Conservation (phyloP, 192 early-diverging fungal genomes). For the Gryganskiella cystojenkinii region DNA sequence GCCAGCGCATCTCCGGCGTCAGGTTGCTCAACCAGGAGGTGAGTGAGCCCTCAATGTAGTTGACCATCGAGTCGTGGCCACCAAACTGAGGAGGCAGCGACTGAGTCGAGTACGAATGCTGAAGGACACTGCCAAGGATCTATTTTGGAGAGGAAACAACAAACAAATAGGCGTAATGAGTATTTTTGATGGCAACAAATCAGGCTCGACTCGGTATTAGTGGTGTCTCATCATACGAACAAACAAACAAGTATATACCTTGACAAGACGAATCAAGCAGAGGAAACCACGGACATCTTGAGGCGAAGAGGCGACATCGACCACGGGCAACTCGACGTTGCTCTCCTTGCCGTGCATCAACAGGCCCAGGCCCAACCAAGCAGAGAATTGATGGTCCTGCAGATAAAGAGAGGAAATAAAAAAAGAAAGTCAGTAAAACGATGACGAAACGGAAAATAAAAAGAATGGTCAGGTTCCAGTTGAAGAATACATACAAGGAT, state of each 20-base stretch:
- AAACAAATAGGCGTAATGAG: too few species aligned
- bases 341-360: conserved; percentile 49
- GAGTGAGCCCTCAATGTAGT: conserved; percentile 47
- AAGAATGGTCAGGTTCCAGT: background rate
- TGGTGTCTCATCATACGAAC: too few species aligned
- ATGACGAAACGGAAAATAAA: background rate
- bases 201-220: too few species aligned
- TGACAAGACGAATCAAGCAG: conserved; percentile 38
- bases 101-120: conserved; percentile 50
- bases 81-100: conserved; percentile 48
- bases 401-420: background rate
- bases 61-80: conserved; percentile 48
- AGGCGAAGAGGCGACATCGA: conserved; percentile 10
- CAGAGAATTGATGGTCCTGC: conserved; percentile 50
- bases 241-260: too few species aligned
- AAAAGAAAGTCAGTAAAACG: background rate
- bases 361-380: conserved; percentile 40
- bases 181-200: too few species aligned
- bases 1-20: conserved; percentile 47
- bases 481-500: conserved; percentile 24
- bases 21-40: conserved; percentile 50
- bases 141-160: background rate
- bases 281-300: conserved; percentile 43
- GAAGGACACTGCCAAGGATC: conserved; percentile 44
- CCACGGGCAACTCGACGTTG: conserved; percentile 33